These are phyloP conservation scores for Cyclocybe cylindracea DNA, from an alignment of 768 basidiomycete species.

Conservation along the genomic window DNA sequence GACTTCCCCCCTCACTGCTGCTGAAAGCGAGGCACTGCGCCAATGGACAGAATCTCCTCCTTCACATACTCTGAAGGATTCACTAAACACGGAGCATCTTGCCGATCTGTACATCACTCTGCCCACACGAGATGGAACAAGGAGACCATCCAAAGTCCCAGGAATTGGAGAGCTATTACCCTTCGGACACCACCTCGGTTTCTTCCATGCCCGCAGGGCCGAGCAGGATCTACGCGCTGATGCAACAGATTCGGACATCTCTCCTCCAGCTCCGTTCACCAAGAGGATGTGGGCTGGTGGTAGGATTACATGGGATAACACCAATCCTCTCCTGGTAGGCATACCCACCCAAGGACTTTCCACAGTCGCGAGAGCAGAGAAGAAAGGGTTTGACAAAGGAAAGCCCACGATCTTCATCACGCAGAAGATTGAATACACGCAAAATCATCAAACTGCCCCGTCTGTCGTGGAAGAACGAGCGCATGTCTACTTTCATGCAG, in stretches of 20 bases:
- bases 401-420: slow-evolving; percentile 77
- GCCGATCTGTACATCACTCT: slow-evolving; percentile 68
- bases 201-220: slow-evolving; percentile 69
- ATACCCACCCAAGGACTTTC: slow-evolving; percentile 48
- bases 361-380: slow-evolving; percentile 50
- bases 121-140: slow-evolving; percentile 69
- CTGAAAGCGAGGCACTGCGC: slow-evolving; percentile 36
- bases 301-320: slow-evolving; percentile 58
- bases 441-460: slow-evolving; percentile 41
- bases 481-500: slow-evolving; percentile 58
- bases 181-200: slow-evolving; percentile 71
- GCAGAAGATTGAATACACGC: slow-evolving; percentile 56
- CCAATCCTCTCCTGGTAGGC: slow-evolving; percentile 53
- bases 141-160: slow-evolving; percentile 43
- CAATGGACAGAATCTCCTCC: slow-evolving; percentile 55
- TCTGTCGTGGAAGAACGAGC: slow-evolving; percentile 63
- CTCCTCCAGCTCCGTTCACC: slow-evolving; percentile 72
- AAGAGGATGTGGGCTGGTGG: slow-evolving; percentile 86
- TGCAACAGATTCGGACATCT: slow-evolving; percentile 72
- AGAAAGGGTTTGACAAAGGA: slow-evolving; percentile 65
- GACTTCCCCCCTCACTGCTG: background rate
- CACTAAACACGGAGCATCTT: slow-evolving; percentile 55
- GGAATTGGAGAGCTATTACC: slow-evolving; percentile 41
- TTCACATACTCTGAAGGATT: slow-evolving; percentile 46
- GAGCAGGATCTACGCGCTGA: slow-evolving; percentile 60